Evolutionary conservation across 768 basidiomycete species (phyloP).

Genomic region (Postia placenta): DNA sequence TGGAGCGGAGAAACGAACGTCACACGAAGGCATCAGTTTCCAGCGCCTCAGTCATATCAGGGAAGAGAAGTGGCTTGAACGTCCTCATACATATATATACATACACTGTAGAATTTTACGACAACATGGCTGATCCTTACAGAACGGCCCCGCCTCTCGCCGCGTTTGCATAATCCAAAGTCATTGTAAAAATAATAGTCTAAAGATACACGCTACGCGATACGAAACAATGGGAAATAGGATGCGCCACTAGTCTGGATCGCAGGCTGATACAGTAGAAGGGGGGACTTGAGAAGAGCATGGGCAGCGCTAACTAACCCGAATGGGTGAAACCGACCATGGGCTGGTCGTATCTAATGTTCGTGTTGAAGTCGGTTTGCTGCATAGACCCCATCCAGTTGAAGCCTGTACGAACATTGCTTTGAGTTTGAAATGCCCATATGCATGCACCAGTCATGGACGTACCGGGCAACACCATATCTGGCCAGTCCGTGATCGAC

Average conservation of each 20-base stretch:
- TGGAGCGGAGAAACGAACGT: too few species aligned
- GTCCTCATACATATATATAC: too few species aligned
- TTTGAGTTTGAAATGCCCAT: too few species aligned
- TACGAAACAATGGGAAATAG: neutral
- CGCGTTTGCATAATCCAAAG: too few species aligned
- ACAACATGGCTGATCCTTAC: too few species aligned
- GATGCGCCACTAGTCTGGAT: neutral
- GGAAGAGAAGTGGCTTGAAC: too few species aligned
- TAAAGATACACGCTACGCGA: neutral
- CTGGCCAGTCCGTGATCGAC: slow-evolving; percentile 54
- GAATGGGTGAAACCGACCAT: neutral
- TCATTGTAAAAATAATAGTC: too few species aligned
- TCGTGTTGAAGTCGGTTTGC: slow-evolving; percentile 1
- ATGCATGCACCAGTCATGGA: neutral
- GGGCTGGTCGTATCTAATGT: neutral
- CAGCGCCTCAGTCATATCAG: too few species aligned
- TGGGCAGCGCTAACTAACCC: neutral
- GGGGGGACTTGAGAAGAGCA: neutral
- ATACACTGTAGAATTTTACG: too few species aligned
- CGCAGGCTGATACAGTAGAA: neutral
- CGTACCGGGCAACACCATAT: slow-evolving; percentile 48
- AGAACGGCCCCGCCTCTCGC: too few species aligned
- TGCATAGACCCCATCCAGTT: slow-evolving; percentile 20
- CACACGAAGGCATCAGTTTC: too few species aligned
- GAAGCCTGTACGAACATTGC: slow-evolving; percentile 7